Evolutionary conservation across 1,139 yeast genomes (phyloP).

Genomic region (Wickerhamomyces sp.): DNA sequence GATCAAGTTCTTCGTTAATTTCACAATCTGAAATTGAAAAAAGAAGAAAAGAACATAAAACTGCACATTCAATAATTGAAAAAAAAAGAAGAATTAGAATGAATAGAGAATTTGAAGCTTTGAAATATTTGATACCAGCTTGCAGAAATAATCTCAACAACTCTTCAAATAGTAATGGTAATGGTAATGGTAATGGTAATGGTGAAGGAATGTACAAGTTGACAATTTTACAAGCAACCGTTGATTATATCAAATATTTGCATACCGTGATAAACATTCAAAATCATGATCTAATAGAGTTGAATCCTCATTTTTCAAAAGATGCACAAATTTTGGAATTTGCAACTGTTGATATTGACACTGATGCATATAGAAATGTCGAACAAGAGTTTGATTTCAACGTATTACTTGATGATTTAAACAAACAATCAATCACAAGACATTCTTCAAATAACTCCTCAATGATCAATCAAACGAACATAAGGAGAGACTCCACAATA

Average conservation of each 20-base stretch:
- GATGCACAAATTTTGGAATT: slow-evolving; percentile 39
- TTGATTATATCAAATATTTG: slow-evolving; percentile 68
- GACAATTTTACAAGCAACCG: slow-evolving; percentile 75
- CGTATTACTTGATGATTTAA: slow-evolving; percentile 25
- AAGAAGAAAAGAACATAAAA: slow-evolving; percentile 50
- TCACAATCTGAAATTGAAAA: slow-evolving; percentile 51
- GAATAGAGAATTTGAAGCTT: slow-evolving; percentile 78
- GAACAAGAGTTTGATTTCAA: slow-evolving; percentile 51
- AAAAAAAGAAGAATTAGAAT: slow-evolving; percentile 73
- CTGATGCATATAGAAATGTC: slow-evolving; percentile 53
- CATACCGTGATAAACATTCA: slow-evolving; percentile 53
- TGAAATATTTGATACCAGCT: slow-evolving; percentile 74
- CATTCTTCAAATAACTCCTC: slow-evolving; percentile 12
- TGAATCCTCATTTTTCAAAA: slow-evolving; percentile 2
- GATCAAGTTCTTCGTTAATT: slow-evolving; percentile 32
- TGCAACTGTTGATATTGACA: slow-evolving; percentile 47
- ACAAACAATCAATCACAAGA: slow-evolving; percentile 15
- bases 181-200: too few species aligned
- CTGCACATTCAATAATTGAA: slow-evolving; percentile 75
- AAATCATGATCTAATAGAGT: slow-evolving; percentile 30
- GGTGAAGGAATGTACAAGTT: slow-evolving; percentile 71
- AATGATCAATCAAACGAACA: background rate
- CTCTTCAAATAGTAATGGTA: too few species aligned
- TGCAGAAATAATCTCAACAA: slow-evolving; percentile 42
- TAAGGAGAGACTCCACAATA: background rate